Evolutionary conservation across 2,329 filamentous ascomycete species (phyloP), one percentile per base, ranked within the genome.

Genomic region (Mycosphaerella sp.): DNA sequence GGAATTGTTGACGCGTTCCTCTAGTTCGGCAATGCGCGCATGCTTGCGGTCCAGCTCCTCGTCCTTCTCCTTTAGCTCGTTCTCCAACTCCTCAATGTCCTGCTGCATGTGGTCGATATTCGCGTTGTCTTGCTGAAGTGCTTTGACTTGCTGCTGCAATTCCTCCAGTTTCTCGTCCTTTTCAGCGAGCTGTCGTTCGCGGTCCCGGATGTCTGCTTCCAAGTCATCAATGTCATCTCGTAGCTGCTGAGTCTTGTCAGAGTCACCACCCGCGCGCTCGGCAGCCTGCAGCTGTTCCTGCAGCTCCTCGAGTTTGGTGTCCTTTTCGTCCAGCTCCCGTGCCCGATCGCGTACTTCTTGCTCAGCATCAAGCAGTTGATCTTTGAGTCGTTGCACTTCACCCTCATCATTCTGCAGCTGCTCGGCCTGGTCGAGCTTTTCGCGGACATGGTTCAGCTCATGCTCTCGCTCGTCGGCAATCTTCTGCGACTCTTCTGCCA

Each of bases 101-200:
- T 75, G 74, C 44, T 79, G 79, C 13, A 88, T 71, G 30, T 81
- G 75, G 36, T 84, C 76, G 7, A 84, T 73, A 41, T 85, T 77
- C 18, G 64, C 62, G n/a, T 61, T 59, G 13, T 64, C 62, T 27
- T 59, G 50, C 27, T 63, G 52, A 3, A 61, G 54, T 21, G 62
- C 55, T 42, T 67, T 64, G 14, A 70, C 56, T 48, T 68, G 84
- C 28, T 66, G 61, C 45, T 65, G 59, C 27, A 71, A 50, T 6
- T 58, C 54, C 39, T 68, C 81, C 13, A 85, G 63, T 58, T 82
- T 77, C 32, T 80, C 79, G 43, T 68, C 66, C 54, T 66, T 68
- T 44, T 66, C 59, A 42, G 68, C 65, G 1, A 70, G 53, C 47
- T 65, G 63, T 10, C 63, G 57, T 14, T 70, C 67, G 13, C 64